Evolutionary conservation across 2,329 filamentous ascomycete genomes (phyloP).

Genomic region (Dactylella cylindrospora): DNA sequence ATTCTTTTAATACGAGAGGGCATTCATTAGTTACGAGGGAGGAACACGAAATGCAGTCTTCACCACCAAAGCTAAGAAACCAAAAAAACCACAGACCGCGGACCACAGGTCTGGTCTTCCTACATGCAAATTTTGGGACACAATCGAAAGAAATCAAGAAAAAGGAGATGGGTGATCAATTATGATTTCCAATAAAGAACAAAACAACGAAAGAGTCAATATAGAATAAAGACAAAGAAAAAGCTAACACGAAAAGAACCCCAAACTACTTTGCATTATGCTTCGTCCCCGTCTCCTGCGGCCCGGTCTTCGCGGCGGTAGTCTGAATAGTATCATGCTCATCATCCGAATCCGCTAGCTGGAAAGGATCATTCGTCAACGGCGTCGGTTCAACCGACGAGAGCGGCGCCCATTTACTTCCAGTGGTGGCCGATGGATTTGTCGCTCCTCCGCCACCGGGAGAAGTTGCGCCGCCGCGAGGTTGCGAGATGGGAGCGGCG

Average conservation of each 20-base stretch:
- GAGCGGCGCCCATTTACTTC: slow-evolving; percentile 95
- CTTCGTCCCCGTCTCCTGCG: slow-evolving; percentile 45
- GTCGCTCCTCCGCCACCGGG: not conserved
- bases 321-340: slow-evolving; percentile 73
- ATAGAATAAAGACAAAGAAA: not conserved
- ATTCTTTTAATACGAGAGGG: too few species aligned
- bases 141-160: not conserved
- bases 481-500: slow-evolving; percentile 59
- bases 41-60: too few species aligned
- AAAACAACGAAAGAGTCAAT: not conserved
- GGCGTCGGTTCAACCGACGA: slow-evolving; percentile 81
- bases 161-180: not conserved
- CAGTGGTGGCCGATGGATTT: slow-evolving; percentile 51
- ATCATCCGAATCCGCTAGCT: slow-evolving; percentile 90
- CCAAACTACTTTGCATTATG: slow-evolving; percentile 10
- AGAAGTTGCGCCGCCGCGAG: not conserved
- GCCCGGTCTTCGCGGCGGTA: slow-evolving; percentile 51
- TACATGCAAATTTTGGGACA: not conserved
- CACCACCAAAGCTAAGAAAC: too few species aligned
- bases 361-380: slow-evolving; percentile 95
- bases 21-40: too few species aligned
- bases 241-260: not conserved
- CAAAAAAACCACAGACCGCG: too few species aligned
- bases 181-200: not conserved
- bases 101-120: too few species aligned